Evolutionary conservation across 2,329 filamentous ascomycete species (phyloP), one percentile per base, ranked within the genome.

Genomic region (Fusarium torulosum): DNA sequence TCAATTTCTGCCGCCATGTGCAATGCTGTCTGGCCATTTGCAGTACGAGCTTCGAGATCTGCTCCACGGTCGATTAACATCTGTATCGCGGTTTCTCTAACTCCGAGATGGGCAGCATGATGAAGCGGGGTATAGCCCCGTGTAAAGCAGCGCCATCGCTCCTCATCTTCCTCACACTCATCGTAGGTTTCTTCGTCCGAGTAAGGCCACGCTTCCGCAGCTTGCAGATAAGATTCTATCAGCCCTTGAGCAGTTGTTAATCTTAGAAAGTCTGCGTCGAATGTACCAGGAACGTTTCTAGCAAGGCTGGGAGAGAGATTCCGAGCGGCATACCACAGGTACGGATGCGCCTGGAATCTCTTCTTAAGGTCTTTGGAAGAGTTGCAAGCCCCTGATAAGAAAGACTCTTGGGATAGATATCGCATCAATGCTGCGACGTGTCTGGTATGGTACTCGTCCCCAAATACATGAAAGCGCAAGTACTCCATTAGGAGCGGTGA

Each of bases 311-410:
- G 31, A 3, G 54, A n/a, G 1, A 60, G 20, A 1, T 19, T 33
- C 13, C 15, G 25, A 14, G 57, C 57, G 7, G 54, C 54, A 4
- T 33, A 60, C 31, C 54, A 59, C 1, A 60, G 57, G 51, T 52
- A 60, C 3, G 54, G 54, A 19, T 60, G 31, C 1, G 38, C n/a
- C 2, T 21, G 17, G 0, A 60, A 8, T 13, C 57, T 20, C 3
- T 60, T 7, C 13, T 52, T 38, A 2, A 60, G 20, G 10, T 60
- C 14, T 0, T 15, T 4, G 1, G 57, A 59, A 3, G 54, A 60
- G 2, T 10, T 33, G 7, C 43, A 60, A 1, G 38, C 38, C 1
- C 57, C 57, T 4, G 2, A 6, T 1, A 8, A 3, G 10, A 54
- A 49, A 1, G 38, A 37, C 2, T 17, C 3, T 3, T 23, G 38